Base-by-base conservation (phyloP, 2,329 filamentous ascomycete species). In the Pseudogymnoascus sp. region DNA sequence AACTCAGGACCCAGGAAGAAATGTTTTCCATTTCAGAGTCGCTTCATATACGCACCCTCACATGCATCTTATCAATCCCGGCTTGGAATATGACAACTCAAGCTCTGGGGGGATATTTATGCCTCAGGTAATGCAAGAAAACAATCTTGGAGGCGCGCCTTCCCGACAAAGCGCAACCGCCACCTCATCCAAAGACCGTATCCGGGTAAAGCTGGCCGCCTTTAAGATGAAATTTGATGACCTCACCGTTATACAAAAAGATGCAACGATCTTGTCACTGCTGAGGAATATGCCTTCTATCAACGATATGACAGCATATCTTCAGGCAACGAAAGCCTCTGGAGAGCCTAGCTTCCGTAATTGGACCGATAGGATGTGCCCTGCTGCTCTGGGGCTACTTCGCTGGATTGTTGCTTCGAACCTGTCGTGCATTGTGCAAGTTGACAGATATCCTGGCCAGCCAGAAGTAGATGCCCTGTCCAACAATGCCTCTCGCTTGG, bases 331-430 rank as follows among this genome's bases (percentile, higher is more conserved):
- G 62, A 68, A 65, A 60, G 68, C 63, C 25, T 63, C 25, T 14
- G 66, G 68, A 7, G 69, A 72, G n/a, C 71, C 73, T 25, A 71
- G 54, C 45, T 69, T 77, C 74, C 43, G 78, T 77, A 71, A 72
- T 54, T 90, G 86, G 86, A 74, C 77, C 67, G 79, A 83, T 21
- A 77, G 81, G 16, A 80, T 96, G 8, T 83, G 87, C 0, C 83
- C 85, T 1, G 83, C 89, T 6, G 84, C 87, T 0, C 75, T 90
- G 2, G 83, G 85, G 19, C 75, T 96, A 0, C 77, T 97, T 19
- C 83, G 90, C 62, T 97, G 93, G 93, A 90, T 96, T 66, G 85
- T 97, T 65, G 90, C 92, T 0, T 96, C 92, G 0, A 96, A 96
- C 70, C 82, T 91, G 54, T 93, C 93, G 0, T 93, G 88, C 69